Evolutionary conservation across 2,329 filamentous ascomycete genomes (phyloP), one percentile per base, ranked within the genome.

Genomic region (Colletotrichum orchidophilum): DNA sequence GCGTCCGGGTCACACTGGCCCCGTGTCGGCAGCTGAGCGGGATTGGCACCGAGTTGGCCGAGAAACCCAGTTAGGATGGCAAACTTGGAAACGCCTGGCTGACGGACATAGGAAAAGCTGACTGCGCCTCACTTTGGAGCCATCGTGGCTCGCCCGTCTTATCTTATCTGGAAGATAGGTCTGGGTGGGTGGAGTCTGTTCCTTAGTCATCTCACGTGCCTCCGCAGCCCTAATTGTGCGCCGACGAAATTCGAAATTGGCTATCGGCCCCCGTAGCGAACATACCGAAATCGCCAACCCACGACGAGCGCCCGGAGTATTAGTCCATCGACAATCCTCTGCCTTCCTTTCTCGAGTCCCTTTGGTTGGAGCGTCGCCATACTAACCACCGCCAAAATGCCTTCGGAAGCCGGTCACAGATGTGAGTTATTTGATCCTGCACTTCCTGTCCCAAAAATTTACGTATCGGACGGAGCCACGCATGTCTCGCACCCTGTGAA

Each of bases 371-470:
- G 83, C 84, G 83, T 81, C 80, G 81, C 80, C 39, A 81, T 81
- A 80, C 76, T 79, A 79, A 80, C 84, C 76, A 79, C 83, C 86
- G 86, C 87, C 92, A 95, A 90, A 85, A 96, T 96, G 93, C 90
- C 92, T 93, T 92, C 93, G 83, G 93, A 94, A 91, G 88, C 92
- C 83, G 93, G 93, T 87, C 93, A 95, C 91, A 91, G 93, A 93
- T 88, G 93, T 96, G 87, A 93, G 93, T 93, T 77, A 75, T 73
- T 74, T 73, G 54, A 46, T 68, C 59, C 29, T 63, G 62, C 62
- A n/a, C 63, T 39, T 12, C 52, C 21, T 24, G 31, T 15, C 31
- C 62, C 26, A 21, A n/a, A 15, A 29, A 13, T 67, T 58, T 57
- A 61, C 61, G 24, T 69, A 31, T 52, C 26, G 63, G 67, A 35